These are phyloP conservation scores for Santalum album DNA, from an alignment of 164 flowering plant genomes.

Conservation along the genomic window DNA sequence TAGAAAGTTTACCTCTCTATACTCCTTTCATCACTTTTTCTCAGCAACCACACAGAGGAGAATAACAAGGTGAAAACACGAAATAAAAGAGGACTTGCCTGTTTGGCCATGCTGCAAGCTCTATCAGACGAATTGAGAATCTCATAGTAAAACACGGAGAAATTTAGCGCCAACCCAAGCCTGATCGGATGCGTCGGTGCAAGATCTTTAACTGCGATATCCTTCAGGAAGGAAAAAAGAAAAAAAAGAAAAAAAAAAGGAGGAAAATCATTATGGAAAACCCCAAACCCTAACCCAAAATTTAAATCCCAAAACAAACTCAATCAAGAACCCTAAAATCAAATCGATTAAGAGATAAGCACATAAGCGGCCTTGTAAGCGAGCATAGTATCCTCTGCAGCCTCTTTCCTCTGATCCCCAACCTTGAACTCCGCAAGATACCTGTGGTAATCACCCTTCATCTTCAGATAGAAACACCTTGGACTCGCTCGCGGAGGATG, in stretches of 20 bases:
- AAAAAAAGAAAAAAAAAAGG: no score
- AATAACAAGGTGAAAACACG: no score
- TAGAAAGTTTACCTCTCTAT: no score
- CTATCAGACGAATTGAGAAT: constrained; percentile 65
- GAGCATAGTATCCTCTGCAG: constrained; percentile 68
- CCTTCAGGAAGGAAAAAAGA: constrained; percentile 33
- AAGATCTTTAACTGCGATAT: constrained; percentile 56
- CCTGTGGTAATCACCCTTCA: constrained; percentile 84
- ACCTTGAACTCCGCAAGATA: constrained; percentile 73
- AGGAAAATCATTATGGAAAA: no score
- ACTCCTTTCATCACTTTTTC: no score
- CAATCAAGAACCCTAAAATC: background rate
- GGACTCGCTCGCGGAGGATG: constrained; percentile 50
- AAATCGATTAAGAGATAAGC: background rate
- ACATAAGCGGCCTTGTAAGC: constrained; percentile 93
- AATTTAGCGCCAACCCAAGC: constrained; percentile 67
- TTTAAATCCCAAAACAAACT: no score
- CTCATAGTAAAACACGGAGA: constrained; percentile 69
- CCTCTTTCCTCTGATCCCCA: constrained; percentile 55
- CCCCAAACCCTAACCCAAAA: background rate
- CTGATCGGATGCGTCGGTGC: constrained; percentile 82
- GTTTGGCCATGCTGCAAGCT: constrained; percentile 76
- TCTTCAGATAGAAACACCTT: constrained; percentile 77
- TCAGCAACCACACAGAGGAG: no score
- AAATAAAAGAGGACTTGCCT: no score